phyloP scores from a whole-genome alignment of 2,329 filamentous ascomycete genomes.

The Fonsecaea pedrosoi region DNA sequence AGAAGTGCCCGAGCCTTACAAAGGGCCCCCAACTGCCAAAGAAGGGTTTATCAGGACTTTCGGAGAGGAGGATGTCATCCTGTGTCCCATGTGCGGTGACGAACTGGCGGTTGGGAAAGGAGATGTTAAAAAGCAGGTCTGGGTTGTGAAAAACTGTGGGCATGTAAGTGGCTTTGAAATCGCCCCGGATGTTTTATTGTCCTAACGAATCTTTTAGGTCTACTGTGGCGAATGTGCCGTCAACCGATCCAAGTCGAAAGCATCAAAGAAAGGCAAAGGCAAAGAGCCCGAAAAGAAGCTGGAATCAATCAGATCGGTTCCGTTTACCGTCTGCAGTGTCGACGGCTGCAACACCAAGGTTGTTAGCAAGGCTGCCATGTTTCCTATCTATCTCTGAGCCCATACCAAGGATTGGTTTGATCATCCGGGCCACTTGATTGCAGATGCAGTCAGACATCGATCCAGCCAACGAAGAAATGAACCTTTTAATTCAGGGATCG shows the following conservation, averaged over 20 bases:
- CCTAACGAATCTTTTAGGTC: constrained; percentile 46
- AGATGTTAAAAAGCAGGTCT: constrained; percentile 79
- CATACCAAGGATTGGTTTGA: background rate
- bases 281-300: constrained; percentile 41
- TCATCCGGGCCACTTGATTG: background rate
- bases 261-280: constrained; percentile 43
- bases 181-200: background rate
- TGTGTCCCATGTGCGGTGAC: constrained; percentile 85
- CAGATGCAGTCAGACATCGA: background rate
- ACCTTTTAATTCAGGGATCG: background rate
- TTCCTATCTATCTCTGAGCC: constrained; percentile 55
- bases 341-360: constrained; percentile 51
- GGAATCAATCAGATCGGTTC: constrained; percentile 43
- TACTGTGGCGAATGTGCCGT: constrained; percentile 57
- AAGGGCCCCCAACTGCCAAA: constrained; percentile 68
- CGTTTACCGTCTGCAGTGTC: constrained; percentile 54
- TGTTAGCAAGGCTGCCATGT: constrained; percentile 50
- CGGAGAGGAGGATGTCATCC: constrained; percentile 71
- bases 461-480: background rate
- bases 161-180: constrained; percentile 69
- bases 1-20: constrained; percentile 52
- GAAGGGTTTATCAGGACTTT: constrained; percentile 83
- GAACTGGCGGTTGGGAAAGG: constrained; percentile 78
- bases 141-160: constrained; percentile 88
- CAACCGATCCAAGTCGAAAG: constrained; percentile 46